phyloP scores from a whole-genome alignment of 768 basidiomycete genomes.

The Tricholoma bakamatsutake region DNA sequence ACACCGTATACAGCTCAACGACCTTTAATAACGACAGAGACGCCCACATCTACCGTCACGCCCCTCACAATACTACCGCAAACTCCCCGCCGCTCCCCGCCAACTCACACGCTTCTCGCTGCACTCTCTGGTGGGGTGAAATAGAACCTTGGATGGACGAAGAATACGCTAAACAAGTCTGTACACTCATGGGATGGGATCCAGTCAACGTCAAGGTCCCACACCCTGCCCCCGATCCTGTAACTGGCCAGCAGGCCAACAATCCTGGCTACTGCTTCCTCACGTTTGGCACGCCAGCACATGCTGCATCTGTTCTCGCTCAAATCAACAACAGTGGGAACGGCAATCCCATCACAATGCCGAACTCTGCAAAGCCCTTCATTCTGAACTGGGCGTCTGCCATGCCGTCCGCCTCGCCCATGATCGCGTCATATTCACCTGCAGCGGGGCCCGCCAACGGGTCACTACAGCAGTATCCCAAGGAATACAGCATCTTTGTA shows the following conservation, averaged over 20 bases:
- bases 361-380: constrained; percentile 80
- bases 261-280: constrained; percentile 88
- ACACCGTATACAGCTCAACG: constrained; percentile 3
- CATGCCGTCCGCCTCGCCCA: constrained; percentile 27
- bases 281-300: constrained; percentile 69
- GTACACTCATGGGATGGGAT: constrained; percentile 84
- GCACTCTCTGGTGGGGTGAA: constrained; percentile 81
- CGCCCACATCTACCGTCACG: constrained; percentile 22
- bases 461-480: constrained; percentile 55
- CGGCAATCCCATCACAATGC: constrained; percentile 59
- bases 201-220: constrained; percentile 70
- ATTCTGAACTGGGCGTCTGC: constrained; percentile 70
- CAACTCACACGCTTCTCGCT: constrained; percentile 32
- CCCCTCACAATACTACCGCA: constrained; percentile 8
- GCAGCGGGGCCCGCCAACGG: constrained; percentile 20
- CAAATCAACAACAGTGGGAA: constrained; percentile 50
- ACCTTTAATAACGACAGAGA: constrained; percentile 27
- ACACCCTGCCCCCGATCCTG: constrained; percentile 48
- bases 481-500: constrained; percentile 92
- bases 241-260: constrained; percentile 61
- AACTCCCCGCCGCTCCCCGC: constrained; percentile 21
- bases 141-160: constrained; percentile 98
- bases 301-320: constrained; percentile 64
- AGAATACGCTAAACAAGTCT: constrained; percentile 88
- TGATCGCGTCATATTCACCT: constrained; percentile 26